These are phyloP conservation scores for Diddensiella transvaalensis DNA, from an alignment of 805 yeast genomes.

Conservation along the genomic window DNA sequence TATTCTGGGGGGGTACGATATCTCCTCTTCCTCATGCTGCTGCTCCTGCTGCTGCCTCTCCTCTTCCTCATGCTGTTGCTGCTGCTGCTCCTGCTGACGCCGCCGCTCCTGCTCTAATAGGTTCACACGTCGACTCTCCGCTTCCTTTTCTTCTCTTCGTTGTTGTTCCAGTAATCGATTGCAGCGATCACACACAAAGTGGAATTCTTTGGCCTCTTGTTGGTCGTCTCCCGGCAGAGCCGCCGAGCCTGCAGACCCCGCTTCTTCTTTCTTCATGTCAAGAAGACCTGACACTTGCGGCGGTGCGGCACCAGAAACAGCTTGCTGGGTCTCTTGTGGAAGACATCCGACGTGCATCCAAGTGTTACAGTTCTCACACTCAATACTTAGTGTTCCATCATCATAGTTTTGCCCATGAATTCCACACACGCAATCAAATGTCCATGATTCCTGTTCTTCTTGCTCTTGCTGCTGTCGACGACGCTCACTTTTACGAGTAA, in stretches of 20 bases:
- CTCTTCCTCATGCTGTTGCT: conserved; percentile 8
- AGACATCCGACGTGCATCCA: conserved; percentile 42
- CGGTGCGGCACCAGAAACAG: too few species aligned
- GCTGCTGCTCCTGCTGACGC: conserved; percentile 12
- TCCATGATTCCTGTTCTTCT: conserved; percentile 29
- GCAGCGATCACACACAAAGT: background rate
- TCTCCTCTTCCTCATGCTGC: background rate
- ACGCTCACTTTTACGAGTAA: conserved; percentile 1
- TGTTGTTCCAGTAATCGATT: background rate
- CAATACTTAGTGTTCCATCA: conserved; percentile 37
- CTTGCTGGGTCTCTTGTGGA: conserved; percentile 19
- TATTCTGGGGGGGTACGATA: background rate
- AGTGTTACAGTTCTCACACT: conserved; percentile 37
- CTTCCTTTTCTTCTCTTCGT: conserved; percentile 9
- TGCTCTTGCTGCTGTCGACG: conserved; percentile 3
- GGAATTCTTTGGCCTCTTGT: background rate
- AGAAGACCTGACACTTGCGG: too few species aligned
- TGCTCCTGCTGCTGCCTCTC: conserved; percentile 2
- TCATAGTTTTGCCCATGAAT: conserved; percentile 37
- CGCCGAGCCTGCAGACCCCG: too few species aligned
- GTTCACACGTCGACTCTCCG: too few species aligned
- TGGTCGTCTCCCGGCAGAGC: background rate
- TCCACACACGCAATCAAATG: conserved; percentile 41
- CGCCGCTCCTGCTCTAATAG: too few species aligned
- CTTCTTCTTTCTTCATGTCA: too few species aligned